Conservation (phyloP, 176 grass and related monocot genomes). For the Microstegium vimineum region DNA sequence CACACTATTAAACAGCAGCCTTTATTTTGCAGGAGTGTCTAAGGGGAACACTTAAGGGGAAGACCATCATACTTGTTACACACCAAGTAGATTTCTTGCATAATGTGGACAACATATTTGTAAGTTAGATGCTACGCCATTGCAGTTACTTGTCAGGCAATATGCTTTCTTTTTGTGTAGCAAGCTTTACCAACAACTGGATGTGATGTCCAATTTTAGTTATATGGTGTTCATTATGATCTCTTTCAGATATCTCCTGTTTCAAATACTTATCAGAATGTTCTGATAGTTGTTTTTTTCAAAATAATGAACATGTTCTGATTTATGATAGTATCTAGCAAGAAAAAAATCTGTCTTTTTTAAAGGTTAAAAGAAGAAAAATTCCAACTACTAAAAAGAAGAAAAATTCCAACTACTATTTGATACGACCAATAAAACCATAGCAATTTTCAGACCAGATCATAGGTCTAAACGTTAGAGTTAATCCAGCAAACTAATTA, state of each 20-base stretch:
- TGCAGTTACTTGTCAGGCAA: not conserved
- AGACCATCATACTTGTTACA: conserved; percentile 71
- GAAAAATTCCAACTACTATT: not conserved
- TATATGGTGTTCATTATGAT: too few species aligned
- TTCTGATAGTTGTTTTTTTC: not conserved
- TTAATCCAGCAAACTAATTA: not conserved
- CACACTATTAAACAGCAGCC: not conserved
- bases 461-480: not conserved
- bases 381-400: too few species aligned
- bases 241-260: too few species aligned
- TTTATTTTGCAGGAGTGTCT: conserved; percentile 52
- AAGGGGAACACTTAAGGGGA: conserved; percentile 47
- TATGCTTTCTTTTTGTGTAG: too few species aligned
- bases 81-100: conserved; percentile 86
- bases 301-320: not conserved
- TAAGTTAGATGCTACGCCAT: conserved; percentile 18
- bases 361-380: too few species aligned
- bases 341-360: not conserved
- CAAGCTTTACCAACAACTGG: too few species aligned
- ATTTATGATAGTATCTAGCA: not conserved
- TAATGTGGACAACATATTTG: conserved; percentile 63
- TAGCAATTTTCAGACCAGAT: not conserved
- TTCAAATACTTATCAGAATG: too few species aligned
- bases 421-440: not conserved
- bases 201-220: too few species aligned